A percentile compares a stretch with the other conserved stretches of the same genome.
phyloP scores from a whole-genome alignment of 1,284 basidiomycete genomes.

The Coniophora puteana region DNA sequence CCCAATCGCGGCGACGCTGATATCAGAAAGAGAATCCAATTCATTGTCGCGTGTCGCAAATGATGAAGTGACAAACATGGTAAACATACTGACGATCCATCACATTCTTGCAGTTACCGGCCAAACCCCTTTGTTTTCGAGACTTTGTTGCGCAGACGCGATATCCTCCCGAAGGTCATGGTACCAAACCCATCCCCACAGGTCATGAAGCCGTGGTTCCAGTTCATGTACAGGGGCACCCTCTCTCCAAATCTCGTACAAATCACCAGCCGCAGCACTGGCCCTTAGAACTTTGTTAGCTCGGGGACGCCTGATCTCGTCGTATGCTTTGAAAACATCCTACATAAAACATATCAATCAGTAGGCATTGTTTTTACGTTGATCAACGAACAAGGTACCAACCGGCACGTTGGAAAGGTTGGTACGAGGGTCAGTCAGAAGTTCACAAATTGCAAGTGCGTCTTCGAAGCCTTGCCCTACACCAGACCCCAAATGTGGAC shows the following conservation, averaged over 20 bases:
- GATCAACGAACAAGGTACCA: conserved; percentile 12
- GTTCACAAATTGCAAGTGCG: conserved; percentile 43
- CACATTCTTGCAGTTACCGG: too few species aligned
- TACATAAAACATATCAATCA: conserved; percentile 19
- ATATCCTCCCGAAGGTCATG: conserved; percentile 40
- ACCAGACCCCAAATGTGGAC: conserved; percentile 59
- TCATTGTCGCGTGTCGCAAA: too few species aligned
- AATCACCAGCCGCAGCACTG: conserved; percentile 36
- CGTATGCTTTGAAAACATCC: conserved; percentile 42
- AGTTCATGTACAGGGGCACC: conserved; percentile 19
- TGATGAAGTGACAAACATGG: too few species aligned
- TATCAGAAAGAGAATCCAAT: too few species aligned
- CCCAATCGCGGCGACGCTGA: too few species aligned
- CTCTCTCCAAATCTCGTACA: conserved; percentile 35
- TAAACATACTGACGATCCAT: too few species aligned
- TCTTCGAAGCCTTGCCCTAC: conserved; percentile 65
- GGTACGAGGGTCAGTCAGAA: conserved; percentile 45
- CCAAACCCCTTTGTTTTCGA: conserved; percentile 3
- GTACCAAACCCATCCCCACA: conserved; percentile 47
- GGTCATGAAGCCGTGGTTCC: conserved; percentile 29
- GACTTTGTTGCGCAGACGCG: conserved; percentile 5
- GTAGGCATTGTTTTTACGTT: neutral
- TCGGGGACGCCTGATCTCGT: conserved; percentile 39
- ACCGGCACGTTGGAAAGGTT: conserved; percentile 44
- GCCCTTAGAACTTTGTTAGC: conserved; percentile 41